Evolutionary conservation across 805 yeast species (phyloP).

Genomic region (Yarrowia bubula): DNA sequence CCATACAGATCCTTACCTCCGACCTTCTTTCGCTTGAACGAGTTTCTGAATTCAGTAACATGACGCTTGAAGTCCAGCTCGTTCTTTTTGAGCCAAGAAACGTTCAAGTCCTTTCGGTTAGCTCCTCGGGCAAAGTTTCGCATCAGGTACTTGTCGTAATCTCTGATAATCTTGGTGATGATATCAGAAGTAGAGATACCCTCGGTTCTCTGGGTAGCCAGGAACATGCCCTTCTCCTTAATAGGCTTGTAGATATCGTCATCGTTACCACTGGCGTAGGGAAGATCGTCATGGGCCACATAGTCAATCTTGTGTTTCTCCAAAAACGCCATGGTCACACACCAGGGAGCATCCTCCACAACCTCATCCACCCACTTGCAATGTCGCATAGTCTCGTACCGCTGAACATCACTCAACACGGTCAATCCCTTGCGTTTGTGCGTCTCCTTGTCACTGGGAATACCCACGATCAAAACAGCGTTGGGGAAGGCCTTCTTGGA

Average conservation of each 20-base stretch:
- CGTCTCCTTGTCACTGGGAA: slow-evolving; percentile 86
- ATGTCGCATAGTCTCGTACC: slow-evolving; percentile 87
- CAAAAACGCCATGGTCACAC: slow-evolving; percentile 79
- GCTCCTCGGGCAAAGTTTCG: slow-evolving; percentile 98
- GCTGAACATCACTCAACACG: slow-evolving; percentile 80
- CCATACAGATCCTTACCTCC: slow-evolving; percentile 69
- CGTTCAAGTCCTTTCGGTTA: slow-evolving; percentile 91
- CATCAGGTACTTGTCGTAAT: slow-evolving; percentile 94
- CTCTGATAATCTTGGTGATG: slow-evolving; percentile 90
- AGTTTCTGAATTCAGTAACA: slow-evolving; percentile 79
- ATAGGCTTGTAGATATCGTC: slow-evolving; percentile 94
- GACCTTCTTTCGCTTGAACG: slow-evolving; percentile 70
- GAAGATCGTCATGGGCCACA: slow-evolving; percentile 96
- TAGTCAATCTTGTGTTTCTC: slow-evolving; percentile 81
- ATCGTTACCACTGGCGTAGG: slow-evolving; percentile 83
- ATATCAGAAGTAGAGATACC: slow-evolving; percentile 96
- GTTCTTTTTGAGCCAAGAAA: slow-evolving; percentile 95
- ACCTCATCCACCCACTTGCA: slow-evolving; percentile 99
- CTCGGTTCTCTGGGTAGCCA: slow-evolving; percentile 94
- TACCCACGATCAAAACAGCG: slow-evolving; percentile 82
- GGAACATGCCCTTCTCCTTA: slow-evolving; percentile 83
- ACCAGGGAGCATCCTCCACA: slow-evolving; percentile 93
- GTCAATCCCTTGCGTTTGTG: slow-evolving; percentile 92
- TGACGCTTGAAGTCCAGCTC: slow-evolving; percentile 92
- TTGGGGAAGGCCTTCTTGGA: slow-evolving; percentile 89